Conservation (phyloP, 1,139 yeast genomes). For the Hyphopichia burtonii region DNA sequence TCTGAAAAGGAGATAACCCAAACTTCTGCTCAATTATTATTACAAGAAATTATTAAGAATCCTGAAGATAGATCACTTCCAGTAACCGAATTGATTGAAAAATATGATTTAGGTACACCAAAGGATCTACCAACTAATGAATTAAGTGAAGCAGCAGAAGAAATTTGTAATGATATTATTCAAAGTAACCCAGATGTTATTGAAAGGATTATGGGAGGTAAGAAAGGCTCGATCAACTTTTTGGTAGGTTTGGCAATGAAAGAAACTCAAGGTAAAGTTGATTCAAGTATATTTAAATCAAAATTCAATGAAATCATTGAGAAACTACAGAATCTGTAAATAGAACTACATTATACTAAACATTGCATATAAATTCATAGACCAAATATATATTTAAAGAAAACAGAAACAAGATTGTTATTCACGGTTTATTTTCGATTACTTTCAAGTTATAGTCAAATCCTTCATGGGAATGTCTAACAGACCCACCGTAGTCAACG, state of each 20-base stretch:
- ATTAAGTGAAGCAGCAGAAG: slow-evolving; percentile 42
- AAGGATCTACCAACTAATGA: slow-evolving; percentile 30
- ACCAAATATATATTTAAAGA: background rate
- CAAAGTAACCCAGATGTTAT: slow-evolving; percentile 56
- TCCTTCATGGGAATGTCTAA: slow-evolving; percentile 8
- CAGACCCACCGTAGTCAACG: too few species aligned
- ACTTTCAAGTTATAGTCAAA: slow-evolving; percentile 11
- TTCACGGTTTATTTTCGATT: background rate
- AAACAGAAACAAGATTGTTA: too few species aligned
- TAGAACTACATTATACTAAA: background rate
- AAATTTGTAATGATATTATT: slow-evolving; percentile 55
- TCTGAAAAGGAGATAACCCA: slow-evolving; percentile 24
- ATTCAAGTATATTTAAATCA: slow-evolving; percentile 47
- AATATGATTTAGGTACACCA: slow-evolving; percentile 52
- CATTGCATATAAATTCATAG: background rate
- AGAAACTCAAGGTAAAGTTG: slow-evolving; percentile 64
- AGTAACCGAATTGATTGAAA: slow-evolving; percentile 48
- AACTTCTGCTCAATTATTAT: slow-evolving; percentile 64
- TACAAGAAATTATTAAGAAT: slow-evolving; percentile 57
- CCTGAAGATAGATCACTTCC: slow-evolving; percentile 29
- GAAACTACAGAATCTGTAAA: slow-evolving; percentile 1
- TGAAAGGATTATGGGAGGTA: slow-evolving; percentile 54
- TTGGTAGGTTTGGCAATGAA: slow-evolving; percentile 87
- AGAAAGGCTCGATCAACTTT: slow-evolving; percentile 66
- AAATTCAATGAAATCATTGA: slow-evolving; percentile 34